These are phyloP conservation scores for Epichloe scottii DNA, from an alignment of 2,329 filamentous ascomycete genomes.

Conservation along the genomic window DNA sequence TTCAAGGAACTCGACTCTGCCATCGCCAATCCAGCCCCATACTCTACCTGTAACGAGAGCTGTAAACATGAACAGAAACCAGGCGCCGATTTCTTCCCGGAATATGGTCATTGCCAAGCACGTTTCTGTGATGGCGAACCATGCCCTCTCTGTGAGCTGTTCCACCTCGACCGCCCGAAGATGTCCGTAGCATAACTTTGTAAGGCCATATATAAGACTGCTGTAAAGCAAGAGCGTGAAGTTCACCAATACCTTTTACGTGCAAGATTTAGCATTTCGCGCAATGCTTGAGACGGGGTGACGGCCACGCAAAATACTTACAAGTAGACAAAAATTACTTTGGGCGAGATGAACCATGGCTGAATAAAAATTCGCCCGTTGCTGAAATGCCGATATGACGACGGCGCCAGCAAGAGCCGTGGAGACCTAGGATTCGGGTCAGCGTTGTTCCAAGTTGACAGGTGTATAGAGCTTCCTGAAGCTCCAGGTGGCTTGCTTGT, in stretches of 20 bases:
- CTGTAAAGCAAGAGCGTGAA: constrained; percentile 72
- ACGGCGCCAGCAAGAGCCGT: constrained; percentile 74
- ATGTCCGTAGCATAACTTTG: constrained; percentile 79
- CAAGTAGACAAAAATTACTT: constrained; percentile 90
- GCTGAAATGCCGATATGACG: constrained; percentile 80
- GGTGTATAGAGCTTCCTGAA: background rate
- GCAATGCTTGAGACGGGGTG: background rate
- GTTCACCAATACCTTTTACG: constrained; percentile 73
- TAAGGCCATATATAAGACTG: constrained; percentile 72
- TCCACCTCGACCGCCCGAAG: constrained; percentile 91
- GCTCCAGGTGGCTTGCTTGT: background rate
- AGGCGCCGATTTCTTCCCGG: constrained; percentile 83
- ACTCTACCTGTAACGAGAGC: constrained; percentile 86
- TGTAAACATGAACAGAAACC: constrained; percentile 95
- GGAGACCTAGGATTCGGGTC: constrained; percentile 47
- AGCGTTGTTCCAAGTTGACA: constrained; percentile 10
- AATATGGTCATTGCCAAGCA: constrained; percentile 98
- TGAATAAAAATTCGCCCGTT: constrained; percentile 96
- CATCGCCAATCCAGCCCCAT: constrained; percentile 97
- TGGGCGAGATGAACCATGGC: constrained; percentile 94
- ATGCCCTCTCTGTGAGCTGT: constrained; percentile 92
- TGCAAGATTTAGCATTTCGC: background rate
- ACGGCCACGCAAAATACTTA: constrained; percentile 26
- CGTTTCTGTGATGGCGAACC: constrained; percentile 97
- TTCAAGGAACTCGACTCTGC: constrained; percentile 84